Conservation (phyloP, 768 basidiomycete genomes). For the Auricularia sp. region DNA sequence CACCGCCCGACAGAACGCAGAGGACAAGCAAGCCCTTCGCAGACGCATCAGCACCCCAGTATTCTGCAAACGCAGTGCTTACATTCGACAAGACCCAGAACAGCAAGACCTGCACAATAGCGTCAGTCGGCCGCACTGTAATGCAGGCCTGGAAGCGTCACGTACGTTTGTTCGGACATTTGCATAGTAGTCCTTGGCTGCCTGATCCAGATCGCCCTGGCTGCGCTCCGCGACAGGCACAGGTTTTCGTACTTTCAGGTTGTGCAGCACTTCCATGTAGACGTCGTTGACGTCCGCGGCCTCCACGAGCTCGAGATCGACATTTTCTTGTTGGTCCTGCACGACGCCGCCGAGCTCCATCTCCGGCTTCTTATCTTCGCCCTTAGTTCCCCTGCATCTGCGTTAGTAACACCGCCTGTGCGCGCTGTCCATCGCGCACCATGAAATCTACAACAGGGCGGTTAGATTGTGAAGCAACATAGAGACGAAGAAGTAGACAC, state of each 20-base stretch:
- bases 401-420: not conserved
- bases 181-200: conserved; percentile 80
- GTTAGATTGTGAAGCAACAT: not conserved
- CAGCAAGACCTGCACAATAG: conserved; percentile 44
- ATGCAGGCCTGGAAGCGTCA: not conserved
- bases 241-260: conserved; percentile 51
- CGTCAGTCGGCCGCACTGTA: not conserved
- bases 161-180: conserved; percentile 72
- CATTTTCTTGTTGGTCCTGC: conserved; percentile 70
- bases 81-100: conserved; percentile 83
- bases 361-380: conserved; percentile 46
- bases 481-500: conserved; percentile 17
- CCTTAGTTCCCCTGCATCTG: conserved; percentile 93
- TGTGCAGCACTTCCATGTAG: conserved; percentile 75
- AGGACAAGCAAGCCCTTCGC: conserved; percentile 60
- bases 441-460: conserved; percentile 5
- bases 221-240: conserved; percentile 24
- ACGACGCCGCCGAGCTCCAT: conserved; percentile 77
- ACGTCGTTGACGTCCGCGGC: conserved; percentile 73
- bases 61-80: conserved; percentile 12
- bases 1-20: conserved; percentile 54
- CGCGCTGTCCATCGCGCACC: conserved; percentile 3
- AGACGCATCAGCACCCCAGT: not conserved
- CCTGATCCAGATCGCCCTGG: conserved; percentile 57
- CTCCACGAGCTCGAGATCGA: conserved; percentile 78